phyloP scores from a whole-genome alignment of 441 rosid genomes.

The Populus tomentosa region DNA sequence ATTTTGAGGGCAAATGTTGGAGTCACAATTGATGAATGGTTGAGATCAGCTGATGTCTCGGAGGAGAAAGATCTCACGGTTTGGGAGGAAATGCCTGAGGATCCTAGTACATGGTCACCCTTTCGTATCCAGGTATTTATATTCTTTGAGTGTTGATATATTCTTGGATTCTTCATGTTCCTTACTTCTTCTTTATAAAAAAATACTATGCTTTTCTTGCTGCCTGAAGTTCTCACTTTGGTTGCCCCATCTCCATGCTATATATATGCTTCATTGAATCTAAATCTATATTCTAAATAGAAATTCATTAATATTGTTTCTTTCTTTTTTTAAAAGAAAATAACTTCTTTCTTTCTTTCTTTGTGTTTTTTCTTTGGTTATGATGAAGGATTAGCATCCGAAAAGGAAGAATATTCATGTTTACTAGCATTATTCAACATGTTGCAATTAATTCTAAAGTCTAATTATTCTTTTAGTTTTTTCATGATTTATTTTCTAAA shows the following conservation, averaged over 20 bases:
- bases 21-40: constrained; percentile 44
- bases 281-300: background rate
- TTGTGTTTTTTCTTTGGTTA: too few relatives aligned
- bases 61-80: constrained; percentile 40
- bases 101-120: constrained; percentile 47
- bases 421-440: too few relatives aligned
- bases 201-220: background rate
- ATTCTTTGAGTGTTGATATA: background rate
- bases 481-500: too few relatives aligned
- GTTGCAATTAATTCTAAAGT: too few relatives aligned
- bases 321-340: too few relatives aligned
- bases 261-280: background rate
- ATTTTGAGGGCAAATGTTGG: constrained; percentile 34
- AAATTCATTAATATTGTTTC: background rate
- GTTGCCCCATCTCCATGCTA: background rate
- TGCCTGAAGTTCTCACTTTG: background rate
- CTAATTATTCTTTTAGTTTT: too few relatives aligned
- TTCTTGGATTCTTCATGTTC: background rate
- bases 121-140: constrained; percentile 44
- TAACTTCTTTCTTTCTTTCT: too few relatives aligned
- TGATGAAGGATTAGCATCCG: too few relatives aligned
- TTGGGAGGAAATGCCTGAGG: constrained; percentile 51
- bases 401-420: too few relatives aligned
- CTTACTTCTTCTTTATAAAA: background rate
- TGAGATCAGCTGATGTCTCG: constrained; percentile 37